Conservation (phyloP, 2,329 filamentous ascomycete genomes). For the Ophiocordyceps camponoti-saundersi region DNA sequence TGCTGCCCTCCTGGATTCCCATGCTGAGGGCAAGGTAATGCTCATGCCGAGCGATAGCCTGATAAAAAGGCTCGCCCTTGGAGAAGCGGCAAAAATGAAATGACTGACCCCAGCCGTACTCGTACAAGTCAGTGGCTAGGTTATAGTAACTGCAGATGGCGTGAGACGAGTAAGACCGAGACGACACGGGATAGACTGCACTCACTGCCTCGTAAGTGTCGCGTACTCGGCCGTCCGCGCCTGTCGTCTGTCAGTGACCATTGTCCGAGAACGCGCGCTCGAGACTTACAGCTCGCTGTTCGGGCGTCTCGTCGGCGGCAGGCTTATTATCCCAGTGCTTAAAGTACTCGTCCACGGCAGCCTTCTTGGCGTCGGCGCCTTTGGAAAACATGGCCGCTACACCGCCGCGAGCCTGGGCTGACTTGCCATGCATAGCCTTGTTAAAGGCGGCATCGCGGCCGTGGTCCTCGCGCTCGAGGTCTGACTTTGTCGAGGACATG, state of each 20-base stretch:
- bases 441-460: constrained; percentile 78
- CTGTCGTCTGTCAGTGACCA: constrained; percentile 22
- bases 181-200: constrained; percentile 6
- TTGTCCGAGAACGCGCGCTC: neutral
- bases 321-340: constrained; percentile 89
- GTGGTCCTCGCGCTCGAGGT: constrained; percentile 70
- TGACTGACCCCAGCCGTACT: constrained; percentile 89
- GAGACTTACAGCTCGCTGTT: constrained; percentile 53
- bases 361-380: constrained; percentile 56
- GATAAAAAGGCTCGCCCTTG: constrained; percentile 68
- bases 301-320: constrained; percentile 64
- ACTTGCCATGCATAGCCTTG: constrained; percentile 66
- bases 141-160: constrained; percentile 63
- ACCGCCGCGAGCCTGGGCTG: constrained; percentile 52
- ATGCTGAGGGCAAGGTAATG: constrained; percentile 92
- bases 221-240: constrained; percentile 77
- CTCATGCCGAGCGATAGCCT: constrained; percentile 90
- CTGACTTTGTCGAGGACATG: constrained; percentile 10
- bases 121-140: constrained; percentile 87
- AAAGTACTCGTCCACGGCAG: constrained; percentile 81
- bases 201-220: constrained; percentile 79
- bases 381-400: constrained; percentile 77
- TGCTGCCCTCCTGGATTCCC: constrained; percentile 70
- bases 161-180: no score
- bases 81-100: constrained; percentile 98